Evolutionary conservation across 2,329 filamentous ascomycete genomes (phyloP).

Genomic region (Botrytis fabae): DNA sequence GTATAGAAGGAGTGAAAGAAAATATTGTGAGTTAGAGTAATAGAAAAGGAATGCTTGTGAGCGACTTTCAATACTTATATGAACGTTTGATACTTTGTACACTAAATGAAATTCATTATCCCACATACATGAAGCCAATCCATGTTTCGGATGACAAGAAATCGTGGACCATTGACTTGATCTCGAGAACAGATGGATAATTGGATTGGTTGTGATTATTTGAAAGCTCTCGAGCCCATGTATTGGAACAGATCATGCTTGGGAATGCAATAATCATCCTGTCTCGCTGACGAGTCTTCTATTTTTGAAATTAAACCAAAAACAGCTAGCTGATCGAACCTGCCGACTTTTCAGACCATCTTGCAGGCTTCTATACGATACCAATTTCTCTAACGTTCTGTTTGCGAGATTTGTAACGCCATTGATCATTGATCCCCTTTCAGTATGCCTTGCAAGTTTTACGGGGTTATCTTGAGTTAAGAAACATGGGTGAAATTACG

Average conservation of each 20-base stretch:
- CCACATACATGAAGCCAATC: not conserved
- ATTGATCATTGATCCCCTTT: not conserved
- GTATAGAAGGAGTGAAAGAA: not conserved
- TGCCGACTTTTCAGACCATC: not conserved
- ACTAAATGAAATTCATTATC: not conserved
- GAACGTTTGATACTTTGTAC: not conserved
- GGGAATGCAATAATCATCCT: not conserved
- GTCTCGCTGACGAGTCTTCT: slow-evolving; percentile 5
- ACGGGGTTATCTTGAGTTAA: not conserved
- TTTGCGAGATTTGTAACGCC: not conserved
- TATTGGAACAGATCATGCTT: slow-evolving; percentile 18
- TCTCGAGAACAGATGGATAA: not conserved
- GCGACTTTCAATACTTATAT: slow-evolving; percentile 18
- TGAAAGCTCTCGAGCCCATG: slow-evolving; percentile 9
- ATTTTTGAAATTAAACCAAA: not conserved
- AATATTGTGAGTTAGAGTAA: not conserved
- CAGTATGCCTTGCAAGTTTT: not conserved
- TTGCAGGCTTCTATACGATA: not conserved
- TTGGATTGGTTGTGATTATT: not conserved
- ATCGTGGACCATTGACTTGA: not conserved
- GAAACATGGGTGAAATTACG: slow-evolving; percentile 8
- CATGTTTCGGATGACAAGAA: slow-evolving; percentile 13
- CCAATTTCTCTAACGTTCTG: not conserved
- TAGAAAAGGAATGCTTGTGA: not conserved
- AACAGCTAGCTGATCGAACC: not conserved